These are phyloP conservation scores for Acanthamoeba lenticulata DNA, from an alignment of 208 protist species.

Conservation along the genomic window DNA sequence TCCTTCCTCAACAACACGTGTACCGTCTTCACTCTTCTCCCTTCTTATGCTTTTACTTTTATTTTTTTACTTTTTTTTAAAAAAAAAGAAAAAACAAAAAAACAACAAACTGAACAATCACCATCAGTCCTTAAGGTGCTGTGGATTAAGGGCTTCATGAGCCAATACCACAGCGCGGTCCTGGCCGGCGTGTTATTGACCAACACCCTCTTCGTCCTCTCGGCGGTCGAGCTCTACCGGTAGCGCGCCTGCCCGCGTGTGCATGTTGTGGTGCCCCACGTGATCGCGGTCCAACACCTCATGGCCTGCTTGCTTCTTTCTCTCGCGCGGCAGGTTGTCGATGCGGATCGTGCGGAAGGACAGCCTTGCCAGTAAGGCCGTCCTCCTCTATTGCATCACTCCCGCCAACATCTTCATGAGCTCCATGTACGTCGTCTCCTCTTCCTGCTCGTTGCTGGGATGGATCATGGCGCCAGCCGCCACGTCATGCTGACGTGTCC, in stretches of 20 bases:
- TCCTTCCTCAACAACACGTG: constrained; percentile 16
- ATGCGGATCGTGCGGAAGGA: neutral
- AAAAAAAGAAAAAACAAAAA: neutral
- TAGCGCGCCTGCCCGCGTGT: neutral
- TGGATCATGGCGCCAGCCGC: too few relatives aligned
- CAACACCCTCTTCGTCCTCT: constrained; percentile 37
- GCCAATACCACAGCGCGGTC: constrained; percentile 30
- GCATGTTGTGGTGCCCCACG: neutral
- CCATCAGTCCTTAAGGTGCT: constrained; percentile 5
- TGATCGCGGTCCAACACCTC: neutral
- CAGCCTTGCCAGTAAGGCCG: neutral
- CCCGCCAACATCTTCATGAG: constrained; percentile 66
- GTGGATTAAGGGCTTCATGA: neutral
- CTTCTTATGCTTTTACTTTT: neutral
- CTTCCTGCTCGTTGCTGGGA: too few relatives aligned
- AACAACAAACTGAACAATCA: neutral
- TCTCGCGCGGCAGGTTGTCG: neutral
- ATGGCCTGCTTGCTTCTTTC: neutral
- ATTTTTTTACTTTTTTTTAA: neutral
- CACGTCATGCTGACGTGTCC: neutral
- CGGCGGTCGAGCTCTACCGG: constrained; percentile 30
- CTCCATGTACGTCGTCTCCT: neutral
- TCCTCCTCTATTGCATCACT: constrained; percentile 11
- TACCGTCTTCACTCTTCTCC: neutral
- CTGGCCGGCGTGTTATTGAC: neutral